Percentiles rank a stretch among this genome's conserved stretches.
Evolutionary conservation across 2,329 filamentous ascomycete genomes (phyloP).

Genomic region (Scleromitrula shiraiana): DNA sequence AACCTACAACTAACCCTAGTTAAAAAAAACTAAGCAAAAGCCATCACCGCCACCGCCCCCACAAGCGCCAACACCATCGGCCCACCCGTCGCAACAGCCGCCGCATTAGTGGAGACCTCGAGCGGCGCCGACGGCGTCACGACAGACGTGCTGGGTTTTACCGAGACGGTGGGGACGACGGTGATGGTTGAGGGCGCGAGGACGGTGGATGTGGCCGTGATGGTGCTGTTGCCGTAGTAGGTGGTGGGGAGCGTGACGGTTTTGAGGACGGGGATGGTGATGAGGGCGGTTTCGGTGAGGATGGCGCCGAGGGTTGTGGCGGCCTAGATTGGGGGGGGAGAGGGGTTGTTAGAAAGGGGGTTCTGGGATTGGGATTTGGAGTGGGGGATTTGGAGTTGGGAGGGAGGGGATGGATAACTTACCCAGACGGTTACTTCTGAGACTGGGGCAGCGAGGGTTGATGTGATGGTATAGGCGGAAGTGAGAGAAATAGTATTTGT

Average conservation of each 20-base stretch:
- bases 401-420: not conserved
- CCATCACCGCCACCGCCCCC: conserved; percentile 26
- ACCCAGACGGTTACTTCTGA: conserved; percentile 17
- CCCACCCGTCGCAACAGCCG: conserved; percentile 20
- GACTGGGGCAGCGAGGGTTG: conserved; percentile 20
- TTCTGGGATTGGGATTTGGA: not conserved
- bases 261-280: conserved; percentile 21
- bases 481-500: conserved; percentile 37
- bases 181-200: conserved; percentile 1
- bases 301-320: conserved; percentile 18
- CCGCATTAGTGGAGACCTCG: conserved; percentile 15
- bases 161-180: not conserved
- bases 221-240: not conserved
- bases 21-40: no score
- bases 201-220: not conserved
- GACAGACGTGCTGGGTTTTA: no score
- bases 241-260: conserved; percentile 14
- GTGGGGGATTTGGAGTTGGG: not conserved
- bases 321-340: conserved; percentile 11
- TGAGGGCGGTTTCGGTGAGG: conserved; percentile 15
- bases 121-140: conserved; percentile 16
- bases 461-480: conserved; percentile 22
- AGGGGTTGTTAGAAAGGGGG: conserved; percentile 13
- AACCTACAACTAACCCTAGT: no score
- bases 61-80: conserved; percentile 21